These are phyloP conservation scores for Rosa hybrid DNA, from an alignment of 331 rosid genomes.

Conservation along the genomic window DNA sequence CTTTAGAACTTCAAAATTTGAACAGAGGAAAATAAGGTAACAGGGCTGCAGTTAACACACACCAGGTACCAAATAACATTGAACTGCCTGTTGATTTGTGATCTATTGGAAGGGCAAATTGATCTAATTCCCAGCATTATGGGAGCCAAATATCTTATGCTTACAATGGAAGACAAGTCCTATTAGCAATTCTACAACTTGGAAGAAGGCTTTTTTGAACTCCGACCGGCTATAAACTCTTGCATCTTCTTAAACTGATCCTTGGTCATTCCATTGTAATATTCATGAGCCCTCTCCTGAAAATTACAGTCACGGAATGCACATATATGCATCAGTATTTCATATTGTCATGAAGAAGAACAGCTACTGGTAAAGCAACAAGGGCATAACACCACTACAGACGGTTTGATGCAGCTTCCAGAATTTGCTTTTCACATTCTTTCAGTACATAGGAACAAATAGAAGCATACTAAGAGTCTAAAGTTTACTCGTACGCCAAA, in stretches of 20 bases:
- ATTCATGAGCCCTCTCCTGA: conserved; percentile 83
- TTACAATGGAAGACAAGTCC: not conserved
- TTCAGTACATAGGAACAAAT: not conserved
- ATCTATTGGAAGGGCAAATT: not conserved
- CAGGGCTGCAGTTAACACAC: not conserved
- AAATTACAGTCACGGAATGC: conserved; percentile 11
- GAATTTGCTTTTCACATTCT: not conserved
- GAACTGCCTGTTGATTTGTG: not conserved
- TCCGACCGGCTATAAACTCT: conserved; percentile 81
- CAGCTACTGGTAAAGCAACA: not conserved
- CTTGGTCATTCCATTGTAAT: conserved; percentile 84
- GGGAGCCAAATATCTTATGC: conserved; percentile 9
- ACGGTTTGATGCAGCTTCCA: not conserved
- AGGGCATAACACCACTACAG: not conserved
- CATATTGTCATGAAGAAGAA: not conserved
- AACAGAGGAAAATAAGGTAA: not conserved
- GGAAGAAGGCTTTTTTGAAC: conserved; percentile 67
- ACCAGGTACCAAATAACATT: not conserved
- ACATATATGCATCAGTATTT: not conserved
- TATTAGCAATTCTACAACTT: conserved; percentile 50
- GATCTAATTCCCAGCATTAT: too few species aligned
- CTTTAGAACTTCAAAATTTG: not conserved
- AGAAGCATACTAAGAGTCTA: not conserved
- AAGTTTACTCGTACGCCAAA: not conserved
- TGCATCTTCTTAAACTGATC: conserved; percentile 88